Evolutionary conservation across 2,329 filamentous ascomycete species (phyloP), one percentile per base, ranked within the genome.

Genomic region (Didymella segeticola): DNA sequence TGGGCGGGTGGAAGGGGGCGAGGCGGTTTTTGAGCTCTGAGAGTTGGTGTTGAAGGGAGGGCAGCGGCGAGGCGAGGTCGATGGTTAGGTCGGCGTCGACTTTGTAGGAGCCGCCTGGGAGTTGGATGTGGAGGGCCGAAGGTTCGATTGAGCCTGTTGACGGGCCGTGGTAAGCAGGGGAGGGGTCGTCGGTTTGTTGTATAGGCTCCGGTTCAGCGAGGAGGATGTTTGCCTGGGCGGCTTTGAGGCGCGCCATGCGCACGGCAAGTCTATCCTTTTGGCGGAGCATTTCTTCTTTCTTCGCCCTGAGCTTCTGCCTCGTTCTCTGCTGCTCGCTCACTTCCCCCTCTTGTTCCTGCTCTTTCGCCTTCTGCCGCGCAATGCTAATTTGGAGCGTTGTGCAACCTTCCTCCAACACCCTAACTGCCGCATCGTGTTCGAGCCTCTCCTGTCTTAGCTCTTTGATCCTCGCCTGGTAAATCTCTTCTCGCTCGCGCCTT

Each of bases 21-120:
- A 73, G 62, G 4, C 60, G 63, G 2, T 56, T 12, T 25, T 60
- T 61, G 30, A 72, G 39, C 14, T 17, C 20, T 1, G 3, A 2
- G 38, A 49, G 12, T 6, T 42, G 38, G 8, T 22, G 6, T n/a
- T 10, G 15, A 5, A 50, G 47, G 2, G 60, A 5, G 19, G 34
- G 12, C 2, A 1, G 11, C 5, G 19, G 5, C 3, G 53, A 45
- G 9, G 61, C 52, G 25, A 70, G 50, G 23, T 63, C 49, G 31
- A 69, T 38, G 5, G 56, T 63, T 1, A 69, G 46, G 14, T 43
- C n/a, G 6, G 53, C 15, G 39, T 70, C 68, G n/a, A 72, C 60
- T 1, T 43, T 29, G 4, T 63, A 14, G 12, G 43, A 30, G 8
- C 53, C 57, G 0, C 9, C 8, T 0, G 64, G 57, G 1, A 69